Evolutionary conservation across 2,329 filamentous ascomycete genomes (phyloP).

Genomic region (Aspergillus texensis): DNA sequence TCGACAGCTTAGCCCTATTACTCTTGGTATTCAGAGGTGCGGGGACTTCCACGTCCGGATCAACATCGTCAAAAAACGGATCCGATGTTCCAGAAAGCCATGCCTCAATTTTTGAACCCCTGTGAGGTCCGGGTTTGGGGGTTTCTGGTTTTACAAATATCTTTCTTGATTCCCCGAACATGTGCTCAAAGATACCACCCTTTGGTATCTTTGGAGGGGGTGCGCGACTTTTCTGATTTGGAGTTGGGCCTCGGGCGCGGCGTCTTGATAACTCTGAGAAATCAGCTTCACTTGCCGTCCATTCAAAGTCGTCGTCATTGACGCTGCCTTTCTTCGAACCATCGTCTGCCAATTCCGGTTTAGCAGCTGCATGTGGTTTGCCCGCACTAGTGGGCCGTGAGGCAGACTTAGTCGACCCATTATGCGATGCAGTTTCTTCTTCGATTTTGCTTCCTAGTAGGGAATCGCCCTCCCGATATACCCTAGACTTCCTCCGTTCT

Average conservation of each 20-base stretch:
- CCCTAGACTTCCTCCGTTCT: slow-evolving; percentile 28
- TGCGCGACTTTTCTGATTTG: slow-evolving; percentile 16
- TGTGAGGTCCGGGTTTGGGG: slow-evolving; percentile 42
- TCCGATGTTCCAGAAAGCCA: slow-evolving; percentile 63
- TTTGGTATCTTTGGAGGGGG: slow-evolving; percentile 37
- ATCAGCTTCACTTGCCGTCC: slow-evolving; percentile 42
- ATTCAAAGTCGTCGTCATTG: slow-evolving; percentile 36
- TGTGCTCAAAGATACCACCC: slow-evolving; percentile 47
- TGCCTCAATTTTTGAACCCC: slow-evolving; percentile 60
- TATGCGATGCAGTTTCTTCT: slow-evolving; percentile 21
- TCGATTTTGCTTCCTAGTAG: slow-evolving; percentile 23
- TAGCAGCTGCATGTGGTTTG: slow-evolving; percentile 24
- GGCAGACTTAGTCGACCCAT: slow-evolving; percentile 21
- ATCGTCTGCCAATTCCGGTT: slow-evolving; percentile 27
- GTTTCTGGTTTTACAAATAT: slow-evolving; percentile 47
- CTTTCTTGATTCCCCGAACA: slow-evolving; percentile 48
- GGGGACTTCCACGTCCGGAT: slow-evolving; percentile 40
- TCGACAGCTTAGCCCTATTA: slow-evolving; percentile 35
- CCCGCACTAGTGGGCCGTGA: slow-evolving; percentile 27
- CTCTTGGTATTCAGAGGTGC: slow-evolving; percentile 46
- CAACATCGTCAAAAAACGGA: slow-evolving; percentile 53
- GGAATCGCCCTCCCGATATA: slow-evolving; percentile 24
- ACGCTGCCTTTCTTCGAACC: slow-evolving; percentile 30
- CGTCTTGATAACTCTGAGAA: slow-evolving; percentile 43
- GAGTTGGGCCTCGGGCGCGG: slow-evolving; percentile 33